A percentile compares a stretch with the other conserved stretches of the same genome.
Conservation (phyloP, 2,329 filamentous ascomycete species). For the Balansia obtecta region DNA sequence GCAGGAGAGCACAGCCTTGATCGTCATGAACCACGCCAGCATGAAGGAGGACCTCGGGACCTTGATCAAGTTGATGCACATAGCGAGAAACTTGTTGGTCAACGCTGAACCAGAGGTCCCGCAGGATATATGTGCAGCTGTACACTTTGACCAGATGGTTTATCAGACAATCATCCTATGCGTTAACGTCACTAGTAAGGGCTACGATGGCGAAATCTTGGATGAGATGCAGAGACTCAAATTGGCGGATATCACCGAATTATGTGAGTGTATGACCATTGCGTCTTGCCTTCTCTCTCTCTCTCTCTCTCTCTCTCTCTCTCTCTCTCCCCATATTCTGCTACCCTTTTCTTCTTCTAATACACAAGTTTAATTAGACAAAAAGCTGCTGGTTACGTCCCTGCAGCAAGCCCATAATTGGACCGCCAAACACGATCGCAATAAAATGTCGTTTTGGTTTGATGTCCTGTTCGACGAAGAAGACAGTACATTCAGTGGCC, state of each 20-base stretch:
- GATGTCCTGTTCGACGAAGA: slow-evolving; percentile 53
- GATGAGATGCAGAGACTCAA: slow-evolving; percentile 45
- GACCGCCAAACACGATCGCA: slow-evolving; percentile 55
- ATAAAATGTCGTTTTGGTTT: slow-evolving; percentile 60
- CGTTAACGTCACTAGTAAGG: slow-evolving; percentile 55
- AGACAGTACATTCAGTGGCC: slow-evolving; percentile 31
- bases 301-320: background rate
- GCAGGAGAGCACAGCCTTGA: slow-evolving; percentile 49
- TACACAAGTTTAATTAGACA: slow-evolving; percentile 33
- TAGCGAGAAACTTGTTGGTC: slow-evolving; percentile 51
- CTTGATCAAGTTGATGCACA: slow-evolving; percentile 55
- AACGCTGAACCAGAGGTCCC: slow-evolving; percentile 52
- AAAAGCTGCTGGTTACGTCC: slow-evolving; percentile 53
- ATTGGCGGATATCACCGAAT: slow-evolving; percentile 49
- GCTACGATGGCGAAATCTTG: slow-evolving; percentile 50
- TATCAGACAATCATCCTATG: slow-evolving; percentile 54
- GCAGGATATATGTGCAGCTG: slow-evolving; percentile 52
- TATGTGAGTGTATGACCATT: slow-evolving; percentile 33
- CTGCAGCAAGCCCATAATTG: slow-evolving; percentile 57
- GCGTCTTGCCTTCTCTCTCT: slow-evolving; percentile 6
- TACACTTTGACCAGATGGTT: slow-evolving; percentile 53
- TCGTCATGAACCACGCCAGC: slow-evolving; percentile 47
- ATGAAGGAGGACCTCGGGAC: slow-evolving; percentile 51
- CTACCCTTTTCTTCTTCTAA: background rate
- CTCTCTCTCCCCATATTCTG: slow-evolving; percentile 3